Base-by-base conservation (phyloP, 2,329 filamentous ascomycete species). In the Beauveria caledonica region DNA sequence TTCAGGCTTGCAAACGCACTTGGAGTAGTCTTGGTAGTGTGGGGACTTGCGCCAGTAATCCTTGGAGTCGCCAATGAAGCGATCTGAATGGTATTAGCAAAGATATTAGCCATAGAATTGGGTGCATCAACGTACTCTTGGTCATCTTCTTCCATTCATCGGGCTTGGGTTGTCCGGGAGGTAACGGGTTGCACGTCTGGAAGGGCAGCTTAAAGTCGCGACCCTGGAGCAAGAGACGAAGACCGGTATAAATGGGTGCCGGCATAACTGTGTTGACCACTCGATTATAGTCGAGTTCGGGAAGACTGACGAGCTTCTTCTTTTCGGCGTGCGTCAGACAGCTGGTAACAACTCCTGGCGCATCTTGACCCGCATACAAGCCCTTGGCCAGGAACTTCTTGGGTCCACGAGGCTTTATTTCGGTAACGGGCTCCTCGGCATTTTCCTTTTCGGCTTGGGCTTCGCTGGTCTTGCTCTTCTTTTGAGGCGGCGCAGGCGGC, bases 141-240 rank as follows among this genome's bases (percentile, higher is more conserved):
- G 91, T 92, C 66, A 94, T 87, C 72, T 93, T 93, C 66, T 87
- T 86, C 89, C 92, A 99, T 68, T 96, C 91, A 66, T 95, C 87
- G 1, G 93, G 92, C 74, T 96, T 96, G 25, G 92, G 90, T 70
- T 96, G 90, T 54, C 89, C 91, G 1, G 86, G 85, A 3, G 90
- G 88, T 21, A 96, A 82, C 3, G 93, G 93, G 58, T 91, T 89
- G 78, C 93, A 97, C 52, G 96, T 80, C 70, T 96, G 89, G 69
- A 86, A 97, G 0, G 94, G 94, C 33, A 99, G 78, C 73, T 91
- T 91, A 75, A 96, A 97, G 71, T 95, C 86, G 55, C 89, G 82
- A 15, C 88, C 88, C 62, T 83, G 78, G 58, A 92, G 82, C 61
- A 97, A 74, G 58, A 87, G 77, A 55, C 87, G 83, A 63, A 90